Conservation (phyloP, 768 basidiomycete genomes). For the Pleurotus ostreatus region DNA sequence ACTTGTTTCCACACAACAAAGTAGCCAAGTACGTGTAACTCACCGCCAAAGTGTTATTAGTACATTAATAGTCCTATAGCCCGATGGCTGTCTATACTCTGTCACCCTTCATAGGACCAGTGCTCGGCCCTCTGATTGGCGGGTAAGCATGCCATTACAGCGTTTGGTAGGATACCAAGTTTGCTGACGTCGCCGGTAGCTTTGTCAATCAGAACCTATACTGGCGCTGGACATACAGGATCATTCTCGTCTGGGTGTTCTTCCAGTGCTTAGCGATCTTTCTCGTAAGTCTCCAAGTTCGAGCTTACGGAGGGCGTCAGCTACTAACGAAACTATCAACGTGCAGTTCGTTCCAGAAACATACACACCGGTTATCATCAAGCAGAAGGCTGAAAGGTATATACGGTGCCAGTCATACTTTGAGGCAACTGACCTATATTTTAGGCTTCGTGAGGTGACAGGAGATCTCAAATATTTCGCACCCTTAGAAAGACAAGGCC, state of each 20-base stretch:
- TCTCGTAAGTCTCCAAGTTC: conserved; percentile 31
- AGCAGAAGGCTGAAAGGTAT: conserved; percentile 46
- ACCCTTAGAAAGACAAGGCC: conserved; percentile 50
- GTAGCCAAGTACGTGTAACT: conserved; percentile 51
- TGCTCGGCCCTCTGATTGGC: conserved; percentile 51
- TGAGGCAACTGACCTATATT: background rate
- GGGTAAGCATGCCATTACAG: conserved; percentile 39
- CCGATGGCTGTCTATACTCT: conserved; percentile 56
- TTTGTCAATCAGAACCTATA: conserved; percentile 36
- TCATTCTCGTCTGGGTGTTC: conserved; percentile 67
- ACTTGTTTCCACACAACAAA: conserved; percentile 49
- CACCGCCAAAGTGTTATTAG: background rate
- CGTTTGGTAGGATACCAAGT: background rate
- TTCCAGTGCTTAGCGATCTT: conserved; percentile 47
- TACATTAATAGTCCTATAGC: conserved; percentile 13
- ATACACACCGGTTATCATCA: conserved; percentile 56
- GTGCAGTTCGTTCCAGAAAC: conserved; percentile 68
- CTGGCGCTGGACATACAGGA: conserved; percentile 80
- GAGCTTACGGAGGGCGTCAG: background rate
- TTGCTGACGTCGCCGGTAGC: background rate
- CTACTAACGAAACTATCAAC: background rate
- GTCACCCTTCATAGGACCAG: conserved; percentile 48
- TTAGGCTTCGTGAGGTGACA: conserved; percentile 51
- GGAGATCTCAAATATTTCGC: conserved; percentile 53
- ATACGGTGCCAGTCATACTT: background rate